Conservation (phyloP, 2,329 filamentous ascomycete species). For the Curvularia sp. region DNA sequence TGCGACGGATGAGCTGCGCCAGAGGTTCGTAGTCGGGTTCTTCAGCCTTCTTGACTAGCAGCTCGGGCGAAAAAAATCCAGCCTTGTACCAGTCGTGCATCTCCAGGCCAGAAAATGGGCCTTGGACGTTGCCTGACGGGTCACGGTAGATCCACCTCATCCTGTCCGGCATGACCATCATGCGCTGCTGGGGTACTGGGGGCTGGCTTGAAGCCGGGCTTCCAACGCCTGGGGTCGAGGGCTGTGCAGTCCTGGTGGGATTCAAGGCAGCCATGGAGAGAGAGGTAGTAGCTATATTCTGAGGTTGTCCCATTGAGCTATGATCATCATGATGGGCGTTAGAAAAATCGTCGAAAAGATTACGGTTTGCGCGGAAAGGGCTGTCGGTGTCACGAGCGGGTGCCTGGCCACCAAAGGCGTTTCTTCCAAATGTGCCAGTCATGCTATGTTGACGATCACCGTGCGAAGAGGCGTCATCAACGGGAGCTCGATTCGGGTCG, state of each 20-base stretch:
- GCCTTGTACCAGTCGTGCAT: constrained; percentile 99
- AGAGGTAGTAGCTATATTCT: constrained; percentile 39
- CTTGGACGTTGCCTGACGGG: constrained; percentile 88
- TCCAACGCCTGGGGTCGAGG: constrained; percentile 48
- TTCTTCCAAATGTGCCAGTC: constrained; percentile 72
- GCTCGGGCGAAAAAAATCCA: constrained; percentile 93
- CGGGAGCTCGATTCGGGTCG: constrained; percentile 53
- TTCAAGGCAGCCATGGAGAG: constrained; percentile 45
- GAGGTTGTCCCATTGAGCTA: constrained; percentile 26
- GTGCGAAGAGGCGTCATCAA: constrained; percentile 64
- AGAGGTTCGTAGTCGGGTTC: constrained; percentile 94
- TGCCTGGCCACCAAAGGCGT: constrained; percentile 57
- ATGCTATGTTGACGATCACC: constrained; percentile 54
- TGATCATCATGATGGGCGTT: constrained; percentile 41
- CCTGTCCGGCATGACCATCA: constrained; percentile 98
- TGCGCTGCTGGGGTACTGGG: constrained; percentile 73
- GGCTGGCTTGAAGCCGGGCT: constrained; percentile 71
- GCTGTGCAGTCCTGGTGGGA: constrained; percentile 45
- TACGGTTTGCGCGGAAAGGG: constrained; percentile 50
- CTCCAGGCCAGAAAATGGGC: constrained; percentile 93
- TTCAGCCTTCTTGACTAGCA: constrained; percentile 93
- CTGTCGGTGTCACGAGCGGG: constrained; percentile 52
- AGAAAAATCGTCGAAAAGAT: constrained; percentile 51
- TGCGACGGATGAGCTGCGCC: constrained; percentile 91
- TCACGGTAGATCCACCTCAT: constrained; percentile 99